Conservation (phyloP, 805 yeast genomes). For the Priceomyces melissophilus region DNA sequence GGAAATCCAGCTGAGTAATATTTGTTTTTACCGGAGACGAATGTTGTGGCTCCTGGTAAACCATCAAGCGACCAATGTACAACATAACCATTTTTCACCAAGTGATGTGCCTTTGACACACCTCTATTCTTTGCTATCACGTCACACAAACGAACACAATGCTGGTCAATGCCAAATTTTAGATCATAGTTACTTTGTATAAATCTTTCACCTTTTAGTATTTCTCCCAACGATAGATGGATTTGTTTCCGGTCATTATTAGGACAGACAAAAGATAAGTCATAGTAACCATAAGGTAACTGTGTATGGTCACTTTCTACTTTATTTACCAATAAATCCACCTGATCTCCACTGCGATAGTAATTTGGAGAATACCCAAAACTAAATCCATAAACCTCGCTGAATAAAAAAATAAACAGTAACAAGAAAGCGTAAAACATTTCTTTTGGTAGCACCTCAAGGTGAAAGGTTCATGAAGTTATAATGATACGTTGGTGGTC, state of each 20-base stretch:
- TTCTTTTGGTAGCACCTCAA: background rate
- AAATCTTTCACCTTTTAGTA: conserved; percentile 75
- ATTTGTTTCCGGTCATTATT: conserved; percentile 56
- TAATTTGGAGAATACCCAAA: conserved; percentile 34
- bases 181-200: conserved; percentile 73
- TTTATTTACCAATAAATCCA: conserved; percentile 70
- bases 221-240: conserved; percentile 70
- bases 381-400: conserved; percentile 9
- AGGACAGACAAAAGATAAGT: conserved; percentile 78
- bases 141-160: conserved; percentile 68
- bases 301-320: conserved; percentile 76
- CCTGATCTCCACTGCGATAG: conserved; percentile 52
- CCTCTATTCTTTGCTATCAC: conserved; percentile 47
- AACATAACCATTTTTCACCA: conserved; percentile 67
- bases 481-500: too few relatives aligned
- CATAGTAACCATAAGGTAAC: conserved; percentile 73
- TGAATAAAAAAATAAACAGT: conserved; percentile 1
- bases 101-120: conserved; percentile 51
- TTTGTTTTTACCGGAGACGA: conserved; percentile 56
- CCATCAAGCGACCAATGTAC: conserved; percentile 84
- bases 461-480: too few relatives aligned
- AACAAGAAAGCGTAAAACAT: background rate
- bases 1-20: conserved; percentile 88
- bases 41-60: conserved; percentile 85
- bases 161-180: conserved; percentile 57